Conservation (phyloP, 495 filamentous ascomycete genomes). For the Lichenothelia convexa region DNA sequence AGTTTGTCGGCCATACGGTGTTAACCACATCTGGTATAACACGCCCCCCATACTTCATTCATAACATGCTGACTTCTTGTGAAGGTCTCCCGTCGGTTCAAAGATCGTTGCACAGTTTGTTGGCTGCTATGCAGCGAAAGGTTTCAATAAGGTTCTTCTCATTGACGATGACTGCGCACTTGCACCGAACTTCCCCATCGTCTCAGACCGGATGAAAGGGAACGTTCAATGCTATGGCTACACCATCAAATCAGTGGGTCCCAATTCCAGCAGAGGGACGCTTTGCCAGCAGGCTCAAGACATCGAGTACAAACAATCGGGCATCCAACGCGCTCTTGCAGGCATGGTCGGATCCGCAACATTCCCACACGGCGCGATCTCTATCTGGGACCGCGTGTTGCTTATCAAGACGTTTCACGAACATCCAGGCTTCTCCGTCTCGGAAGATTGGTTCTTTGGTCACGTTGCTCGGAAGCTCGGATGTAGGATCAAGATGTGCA, state of each 20-base stretch:
- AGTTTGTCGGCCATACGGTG: constrained; percentile 17
- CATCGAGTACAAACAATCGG: constrained; percentile 26
- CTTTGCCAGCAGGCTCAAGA: constrained; percentile 21
- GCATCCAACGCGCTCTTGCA: constrained; percentile 26
- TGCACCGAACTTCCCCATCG: constrained; percentile 26
- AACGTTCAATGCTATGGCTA: constrained; percentile 26
- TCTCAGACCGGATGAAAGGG: constrained; percentile 22
- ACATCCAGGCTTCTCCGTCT: constrained; percentile 28
- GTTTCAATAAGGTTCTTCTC: constrained; percentile 25
- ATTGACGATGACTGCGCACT: constrained; percentile 32
- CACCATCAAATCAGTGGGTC: constrained; percentile 26
- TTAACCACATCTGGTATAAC: constrained; percentile 19
- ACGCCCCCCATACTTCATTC: no score
- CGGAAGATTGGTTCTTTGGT: constrained; percentile 31
- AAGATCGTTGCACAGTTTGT: constrained; percentile 31
- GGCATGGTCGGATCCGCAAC: constrained; percentile 25
- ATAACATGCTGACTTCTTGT: no score
- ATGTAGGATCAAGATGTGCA: constrained; percentile 30
- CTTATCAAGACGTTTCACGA: constrained; percentile 25
- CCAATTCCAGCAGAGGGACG: constrained; percentile 17
- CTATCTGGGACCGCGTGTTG: constrained; percentile 26
- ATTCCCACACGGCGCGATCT: constrained; percentile 28
- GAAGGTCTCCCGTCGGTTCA: constrained; percentile 19
- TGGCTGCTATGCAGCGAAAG: constrained; percentile 24
- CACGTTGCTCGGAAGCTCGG: constrained; percentile 27